These are phyloP conservation scores for Trichoderma arundinaceum DNA, from an alignment of 2,329 filamentous ascomycete genomes.

Conservation along the genomic window DNA sequence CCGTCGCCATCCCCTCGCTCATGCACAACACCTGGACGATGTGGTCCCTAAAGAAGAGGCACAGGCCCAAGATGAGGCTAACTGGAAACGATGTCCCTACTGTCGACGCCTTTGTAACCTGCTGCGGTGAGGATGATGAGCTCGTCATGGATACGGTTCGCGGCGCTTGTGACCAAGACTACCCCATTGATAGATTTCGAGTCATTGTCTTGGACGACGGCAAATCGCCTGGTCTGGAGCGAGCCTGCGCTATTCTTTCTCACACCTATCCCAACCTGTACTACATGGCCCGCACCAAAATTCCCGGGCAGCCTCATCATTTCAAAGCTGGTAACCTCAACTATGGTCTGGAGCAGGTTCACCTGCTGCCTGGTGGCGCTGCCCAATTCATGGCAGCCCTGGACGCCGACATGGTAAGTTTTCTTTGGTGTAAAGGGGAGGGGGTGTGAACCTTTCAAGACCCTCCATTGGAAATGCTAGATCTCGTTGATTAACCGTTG, in stretches of 20 bases:
- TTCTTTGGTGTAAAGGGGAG: background rate
- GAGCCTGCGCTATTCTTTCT: slow-evolving; percentile 46
- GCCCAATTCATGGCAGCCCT: slow-evolving; percentile 65
- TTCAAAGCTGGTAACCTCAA: slow-evolving; percentile 71
- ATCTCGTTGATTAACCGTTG: slow-evolving; percentile 1
- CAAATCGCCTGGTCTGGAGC: slow-evolving; percentile 51
- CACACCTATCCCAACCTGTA: slow-evolving; percentile 54
- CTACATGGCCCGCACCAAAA: slow-evolving; percentile 59
- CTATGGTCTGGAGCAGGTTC: slow-evolving; percentile 59
- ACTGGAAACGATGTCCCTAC: slow-evolving; percentile 56
- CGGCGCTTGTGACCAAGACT: slow-evolving; percentile 61
- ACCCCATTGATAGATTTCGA: slow-evolving; percentile 58
- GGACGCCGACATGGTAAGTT: slow-evolving; percentile 66
- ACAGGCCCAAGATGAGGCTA: slow-evolving; percentile 59
- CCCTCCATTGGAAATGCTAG: background rate
- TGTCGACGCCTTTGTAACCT: slow-evolving; percentile 63
- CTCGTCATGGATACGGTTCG: slow-evolving; percentile 62
- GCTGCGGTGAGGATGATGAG: slow-evolving; percentile 62
- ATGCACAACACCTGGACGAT: slow-evolving; percentile 65
- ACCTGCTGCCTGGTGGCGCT: slow-evolving; percentile 59
- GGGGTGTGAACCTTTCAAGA: background rate
- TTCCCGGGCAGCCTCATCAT: slow-evolving; percentile 56
- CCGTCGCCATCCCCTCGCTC: slow-evolving; percentile 59
- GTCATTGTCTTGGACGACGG: slow-evolving; percentile 64
- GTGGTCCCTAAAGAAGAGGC: slow-evolving; percentile 60